phyloP scores from a whole-genome alignment of 352 stramenopile genomes.

The Globisporangium radiosum region DNA sequence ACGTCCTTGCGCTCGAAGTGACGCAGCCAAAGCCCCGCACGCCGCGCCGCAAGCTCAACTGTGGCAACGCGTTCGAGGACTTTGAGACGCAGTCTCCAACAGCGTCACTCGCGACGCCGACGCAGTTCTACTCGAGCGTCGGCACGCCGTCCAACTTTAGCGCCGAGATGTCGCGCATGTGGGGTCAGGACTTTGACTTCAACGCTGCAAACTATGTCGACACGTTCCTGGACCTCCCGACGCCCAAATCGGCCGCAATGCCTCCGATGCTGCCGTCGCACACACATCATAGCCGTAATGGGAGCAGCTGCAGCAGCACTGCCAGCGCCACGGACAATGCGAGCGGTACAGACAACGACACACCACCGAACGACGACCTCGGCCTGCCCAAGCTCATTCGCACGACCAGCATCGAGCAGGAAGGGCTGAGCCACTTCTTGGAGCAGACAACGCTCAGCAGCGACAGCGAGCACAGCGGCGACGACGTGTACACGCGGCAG shows the following conservation, averaged over 20 bases:
- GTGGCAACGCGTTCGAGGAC: slow-evolving; percentile 54
- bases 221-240: slow-evolving; percentile 71
- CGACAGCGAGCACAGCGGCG: background rate
- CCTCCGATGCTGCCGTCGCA: slow-evolving; percentile 9
- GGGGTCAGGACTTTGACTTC: slow-evolving; percentile 63
- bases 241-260: slow-evolving; percentile 50
- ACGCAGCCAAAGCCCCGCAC: slow-evolving; percentile 58
- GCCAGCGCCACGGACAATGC: too few species aligned
- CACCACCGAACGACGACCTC: slow-evolving; percentile 16
- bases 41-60: slow-evolving; percentile 58
- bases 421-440: slow-evolving; percentile 69
- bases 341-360: background rate
- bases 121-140: slow-evolving; percentile 43
- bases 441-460: slow-evolving; percentile 50
- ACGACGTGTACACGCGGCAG: background rate
- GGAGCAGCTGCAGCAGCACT: background rate
- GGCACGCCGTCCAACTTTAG: slow-evolving; percentile 68
- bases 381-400: slow-evolving; percentile 55
- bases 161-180: slow-evolving; percentile 38
- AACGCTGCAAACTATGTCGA: slow-evolving; percentile 34
- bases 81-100: slow-evolving; percentile 16
- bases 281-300: too few species aligned
- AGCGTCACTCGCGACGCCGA: slow-evolving; percentile 5
- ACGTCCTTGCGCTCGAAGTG: slow-evolving; percentile 46
- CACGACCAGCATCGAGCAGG: slow-evolving; percentile 66